A percentile compares a stretch with the other conserved stretches of the same genome.
Evolutionary conservation across 1,284 basidiomycete genomes (phyloP).

Genomic region (Entoloma clypeatum): DNA sequence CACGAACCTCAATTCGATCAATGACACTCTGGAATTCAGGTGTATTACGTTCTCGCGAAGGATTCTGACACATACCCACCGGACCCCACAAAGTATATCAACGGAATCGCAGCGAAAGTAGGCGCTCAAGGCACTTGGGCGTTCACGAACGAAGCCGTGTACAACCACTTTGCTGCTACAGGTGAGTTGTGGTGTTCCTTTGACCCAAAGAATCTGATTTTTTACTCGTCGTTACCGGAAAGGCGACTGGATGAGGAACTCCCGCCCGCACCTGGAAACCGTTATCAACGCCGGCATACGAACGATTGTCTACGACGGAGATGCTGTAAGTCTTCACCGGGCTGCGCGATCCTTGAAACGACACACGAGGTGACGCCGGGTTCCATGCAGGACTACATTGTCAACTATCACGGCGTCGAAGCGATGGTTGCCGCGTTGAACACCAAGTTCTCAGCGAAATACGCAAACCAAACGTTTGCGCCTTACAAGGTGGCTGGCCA

Average conservation of each 20-base stretch:
- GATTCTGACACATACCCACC: conserved; percentile 57
- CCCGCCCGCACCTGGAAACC: conserved; percentile 48
- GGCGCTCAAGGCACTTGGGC: conserved; percentile 51
- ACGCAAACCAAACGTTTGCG: conserved; percentile 38
- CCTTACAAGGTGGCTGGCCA: conserved; percentile 50
- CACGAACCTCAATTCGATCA: neutral
- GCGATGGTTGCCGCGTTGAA: conserved; percentile 52
- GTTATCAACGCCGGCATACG: conserved; percentile 58
- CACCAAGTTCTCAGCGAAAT: conserved; percentile 37
- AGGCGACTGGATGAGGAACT: conserved; percentile 66
- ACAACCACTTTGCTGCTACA: conserved; percentile 51
- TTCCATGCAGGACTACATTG: conserved; percentile 57
- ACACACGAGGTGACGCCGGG: no score
- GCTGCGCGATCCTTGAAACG: no score
- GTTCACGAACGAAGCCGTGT: conserved; percentile 43
- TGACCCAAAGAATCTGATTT: neutral
- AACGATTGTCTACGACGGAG: conserved; percentile 51
- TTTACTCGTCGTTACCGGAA: neutral
- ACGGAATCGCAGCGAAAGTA: conserved; percentile 35
- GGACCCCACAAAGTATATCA: conserved; percentile 41
- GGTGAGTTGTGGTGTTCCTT: conserved; percentile 27
- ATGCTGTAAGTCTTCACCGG: conserved; percentile 44
- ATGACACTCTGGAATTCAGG: conserved; percentile 22
- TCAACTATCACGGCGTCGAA: conserved; percentile 59
- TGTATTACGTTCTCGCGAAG: conserved; percentile 50